Percentiles rank a stretch among this genome's conserved stretches.
Conservation (phyloP, 345 rosid genomes). For the Limnanthes douglasii region DNA sequence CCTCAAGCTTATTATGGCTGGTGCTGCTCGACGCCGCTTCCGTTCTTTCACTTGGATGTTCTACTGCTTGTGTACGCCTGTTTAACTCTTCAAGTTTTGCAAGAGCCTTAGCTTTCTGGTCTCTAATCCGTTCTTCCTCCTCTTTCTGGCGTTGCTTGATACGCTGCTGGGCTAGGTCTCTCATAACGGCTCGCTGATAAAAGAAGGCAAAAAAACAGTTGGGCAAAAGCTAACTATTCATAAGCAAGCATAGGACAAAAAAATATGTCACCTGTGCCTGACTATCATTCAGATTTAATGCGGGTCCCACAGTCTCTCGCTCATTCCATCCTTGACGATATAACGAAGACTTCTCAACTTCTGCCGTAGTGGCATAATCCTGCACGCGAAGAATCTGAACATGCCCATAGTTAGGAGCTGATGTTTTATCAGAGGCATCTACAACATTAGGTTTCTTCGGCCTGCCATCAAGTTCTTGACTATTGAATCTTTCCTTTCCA, state of each 20-base stretch:
- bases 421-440: constrained; percentile 16
- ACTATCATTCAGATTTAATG: constrained; percentile 31
- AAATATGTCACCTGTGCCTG: constrained; percentile 29
- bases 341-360: constrained; percentile 19
- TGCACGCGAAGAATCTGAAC: constrained; percentile 19
- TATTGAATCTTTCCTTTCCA: constrained; percentile 33
- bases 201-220: constrained; percentile 8
- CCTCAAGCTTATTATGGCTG: constrained; percentile 24
- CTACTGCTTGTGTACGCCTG: constrained; percentile 43
- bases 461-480: constrained; percentile 47
- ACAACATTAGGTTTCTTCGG: constrained; percentile 24
- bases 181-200: constrained; percentile 60
- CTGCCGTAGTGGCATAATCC: constrained; percentile 14
- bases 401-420: constrained; percentile 21
- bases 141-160: constrained; percentile 54
- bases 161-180: constrained; percentile 61
- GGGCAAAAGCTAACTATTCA: constrained; percentile 5
- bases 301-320: constrained; percentile 20
- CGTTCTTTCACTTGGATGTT: constrained; percentile 29
- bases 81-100: constrained; percentile 79
- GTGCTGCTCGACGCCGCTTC: constrained; percentile 14
- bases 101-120: constrained; percentile 77
- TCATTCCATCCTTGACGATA: constrained; percentile 22
- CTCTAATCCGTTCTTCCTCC: constrained; percentile 86
- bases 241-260: constrained; percentile 5